Evolutionary conservation across 805 yeast species (phyloP), one percentile per base, ranked within the genome.

Genomic region (Yamadazyma laniorum): DNA sequence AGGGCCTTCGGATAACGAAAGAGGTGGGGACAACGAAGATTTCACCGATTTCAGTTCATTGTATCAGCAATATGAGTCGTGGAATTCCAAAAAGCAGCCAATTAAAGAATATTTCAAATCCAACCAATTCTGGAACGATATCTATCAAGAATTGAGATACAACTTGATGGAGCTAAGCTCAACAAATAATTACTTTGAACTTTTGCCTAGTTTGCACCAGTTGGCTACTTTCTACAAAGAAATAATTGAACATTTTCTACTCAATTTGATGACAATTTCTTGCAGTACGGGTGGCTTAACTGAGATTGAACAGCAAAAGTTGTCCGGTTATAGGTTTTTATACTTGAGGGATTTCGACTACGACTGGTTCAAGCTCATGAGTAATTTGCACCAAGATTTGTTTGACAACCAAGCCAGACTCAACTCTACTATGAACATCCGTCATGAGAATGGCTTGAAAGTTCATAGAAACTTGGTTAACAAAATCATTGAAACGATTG

Each of bases 61-160:
- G 8, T 41, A 38, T 32, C 34, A 21, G n/a, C 43, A 32, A 27
- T 42, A 42, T 21, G 39, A 40, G 12, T 11, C 22, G 6, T 12
- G 6, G 14, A 11, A 22, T n/a, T 7, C 5, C 12, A 31, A 18
- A 22, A 22, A 26, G 2, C 29, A 19, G 5, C 32, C 34, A 6
- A 29, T 52, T 4, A 36, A 45, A 39, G 41, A 33, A 3, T 27
- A 43, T 12, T 34, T 54, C 25, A 42, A 43, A 21, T 48, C 55
- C 2, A 45, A 46, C 13, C 55, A 47, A 33, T 56, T 58, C 33
- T 59, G 64, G 64, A 55, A 57, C 42, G 40, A 51, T 32, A 53
- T 59, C n/a, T 58, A 58, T 40, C 63, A 59, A 35, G 64, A 60
- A 36, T 29, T 60, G 22, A 58, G 55, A 35, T 44, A 44, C 25